Evolutionary conservation across 192 early-diverging fungal species (phyloP), one percentile per base, ranked within the genome.

Genomic region (Backusella psychrophila): DNA sequence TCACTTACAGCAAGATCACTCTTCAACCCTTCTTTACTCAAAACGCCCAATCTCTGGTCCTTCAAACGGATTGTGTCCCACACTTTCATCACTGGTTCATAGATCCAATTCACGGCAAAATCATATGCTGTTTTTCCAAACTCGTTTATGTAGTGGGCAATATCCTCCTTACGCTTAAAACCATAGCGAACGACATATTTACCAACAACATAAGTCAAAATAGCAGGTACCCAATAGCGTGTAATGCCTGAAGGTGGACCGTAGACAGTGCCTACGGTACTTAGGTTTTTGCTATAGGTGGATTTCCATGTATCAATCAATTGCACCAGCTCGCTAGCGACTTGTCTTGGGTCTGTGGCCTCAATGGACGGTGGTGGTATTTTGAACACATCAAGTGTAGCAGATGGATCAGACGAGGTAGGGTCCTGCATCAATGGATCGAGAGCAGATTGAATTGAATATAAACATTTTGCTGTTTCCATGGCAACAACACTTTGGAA

Each of bases 41-140:
- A 80, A 36, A 97, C 78, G 19, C 90, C 92, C 73, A 97, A 84
- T 46, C 91, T 87, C n/a, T 90, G 84, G 66, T 96, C 93, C 46
- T 86, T 86, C 67, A 95, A 92, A 41, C 95, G 89, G 41, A 98
- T 93, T 11, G 95, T 97, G 36, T 89, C 85, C 79, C 90, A 93
- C 34, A 95, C 89, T 66, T 91, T 84, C 26, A 84, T 71, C 8
- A 94, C 77, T 0, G 97, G 97, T 34, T 89, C 85, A 69, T 92
- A 85, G 19, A 98, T 86, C 90, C 94, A 98, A 82, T 96, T 91
- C 5, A 82, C 74, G 15, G 89, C 82, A 77, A 96, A 95, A 74
- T 91, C 85, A 31, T 77, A 83, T 11, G 83, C 78, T 1, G 95
- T 95, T 3, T 80, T 81, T 65, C 79, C 79, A 12, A 80, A 84